Conservation (phyloP, 1,284 basidiomycete species). For the Taiwanofungus camphoratus region DNA sequence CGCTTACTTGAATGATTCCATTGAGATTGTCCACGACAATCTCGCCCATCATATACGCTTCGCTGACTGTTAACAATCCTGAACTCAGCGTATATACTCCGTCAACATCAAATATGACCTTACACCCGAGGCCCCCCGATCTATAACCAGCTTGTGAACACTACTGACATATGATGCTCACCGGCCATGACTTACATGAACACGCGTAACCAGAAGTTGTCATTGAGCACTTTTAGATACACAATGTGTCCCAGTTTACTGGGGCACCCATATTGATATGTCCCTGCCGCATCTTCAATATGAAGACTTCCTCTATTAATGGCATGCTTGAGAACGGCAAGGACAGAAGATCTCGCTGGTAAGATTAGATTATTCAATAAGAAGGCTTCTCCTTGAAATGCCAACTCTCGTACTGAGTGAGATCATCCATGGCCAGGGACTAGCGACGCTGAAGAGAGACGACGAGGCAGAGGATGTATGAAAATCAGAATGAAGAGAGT, state of each 20-base stretch:
- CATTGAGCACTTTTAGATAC: neutral
- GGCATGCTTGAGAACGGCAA: neutral
- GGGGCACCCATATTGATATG: neutral
- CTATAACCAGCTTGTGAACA: slow-evolving; percentile 27
- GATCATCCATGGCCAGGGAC: too few species aligned
- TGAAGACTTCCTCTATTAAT: neutral
- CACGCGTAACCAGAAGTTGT: neutral
- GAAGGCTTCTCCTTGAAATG: too few species aligned
- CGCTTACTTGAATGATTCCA: neutral
- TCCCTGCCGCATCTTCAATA: neutral
- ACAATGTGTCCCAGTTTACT: neutral
- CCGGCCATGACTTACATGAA: neutral
- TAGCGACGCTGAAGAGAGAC: too few species aligned
- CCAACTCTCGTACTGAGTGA: too few species aligned
- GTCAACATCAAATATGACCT: slow-evolving; percentile 51
- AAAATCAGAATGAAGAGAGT: too few species aligned
- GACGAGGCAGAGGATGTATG: too few species aligned
- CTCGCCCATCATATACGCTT: neutral
- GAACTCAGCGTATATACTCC: slow-evolving; percentile 71
- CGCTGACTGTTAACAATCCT: slow-evolving; percentile 26
- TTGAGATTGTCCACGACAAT: neutral
- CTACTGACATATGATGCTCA: neutral
- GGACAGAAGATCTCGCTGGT: neutral
- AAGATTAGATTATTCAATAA: neutral
- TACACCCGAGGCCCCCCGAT: slow-evolving; percentile 71